A percentile compares a stretch with the other conserved stretches of the same genome.
Conservation (phyloP, 2,329 filamentous ascomycete species). For the Onygena corvina region DNA sequence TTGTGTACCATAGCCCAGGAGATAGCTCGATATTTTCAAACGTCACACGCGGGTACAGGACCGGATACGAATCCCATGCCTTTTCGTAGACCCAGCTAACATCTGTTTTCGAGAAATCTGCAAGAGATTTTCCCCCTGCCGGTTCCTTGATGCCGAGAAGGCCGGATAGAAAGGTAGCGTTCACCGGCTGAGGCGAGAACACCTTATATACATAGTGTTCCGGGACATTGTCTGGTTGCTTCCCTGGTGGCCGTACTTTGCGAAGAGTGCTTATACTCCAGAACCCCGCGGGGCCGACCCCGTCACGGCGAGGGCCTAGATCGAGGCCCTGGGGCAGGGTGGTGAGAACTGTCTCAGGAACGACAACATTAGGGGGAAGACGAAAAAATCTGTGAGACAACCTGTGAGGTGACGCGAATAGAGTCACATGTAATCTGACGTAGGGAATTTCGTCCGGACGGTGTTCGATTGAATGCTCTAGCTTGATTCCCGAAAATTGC, state of each 20-base stretch:
- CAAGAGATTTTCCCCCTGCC: constrained; percentile 18
- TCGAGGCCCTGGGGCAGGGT: constrained; percentile 52
- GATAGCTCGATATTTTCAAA: constrained; percentile 69
- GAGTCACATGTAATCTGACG: constrained; percentile 72
- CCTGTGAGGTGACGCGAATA: constrained; percentile 66
- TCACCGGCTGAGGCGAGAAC: constrained; percentile 46
- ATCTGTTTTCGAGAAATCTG: constrained; percentile 28
- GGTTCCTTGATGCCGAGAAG: constrained; percentile 35
- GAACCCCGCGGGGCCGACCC: constrained; percentile 64
- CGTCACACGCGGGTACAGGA: constrained; percentile 67
- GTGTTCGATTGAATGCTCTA: constrained; percentile 34
- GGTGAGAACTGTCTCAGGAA: constrained; percentile 69
- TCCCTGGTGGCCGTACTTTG: constrained; percentile 46
- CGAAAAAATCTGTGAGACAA: constrained; percentile 64
- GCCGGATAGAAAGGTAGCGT: constrained; percentile 36
- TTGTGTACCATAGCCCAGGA: constrained; percentile 43
- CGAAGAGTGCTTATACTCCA: constrained; percentile 72
- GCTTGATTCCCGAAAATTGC: constrained; percentile 61
- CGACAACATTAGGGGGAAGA: constrained; percentile 37
- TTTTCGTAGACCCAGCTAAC: constrained; percentile 70
- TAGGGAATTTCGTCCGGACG: constrained; percentile 72
- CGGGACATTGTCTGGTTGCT: constrained; percentile 15
- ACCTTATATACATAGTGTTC: constrained; percentile 54
- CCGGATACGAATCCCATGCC: constrained; percentile 74
- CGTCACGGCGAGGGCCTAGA: constrained; percentile 32